Percentiles rank a stretch among this genome's conserved stretches.
Conservation (phyloP, 1,284 basidiomycete species). For the Anthracocystis setariae region DNA sequence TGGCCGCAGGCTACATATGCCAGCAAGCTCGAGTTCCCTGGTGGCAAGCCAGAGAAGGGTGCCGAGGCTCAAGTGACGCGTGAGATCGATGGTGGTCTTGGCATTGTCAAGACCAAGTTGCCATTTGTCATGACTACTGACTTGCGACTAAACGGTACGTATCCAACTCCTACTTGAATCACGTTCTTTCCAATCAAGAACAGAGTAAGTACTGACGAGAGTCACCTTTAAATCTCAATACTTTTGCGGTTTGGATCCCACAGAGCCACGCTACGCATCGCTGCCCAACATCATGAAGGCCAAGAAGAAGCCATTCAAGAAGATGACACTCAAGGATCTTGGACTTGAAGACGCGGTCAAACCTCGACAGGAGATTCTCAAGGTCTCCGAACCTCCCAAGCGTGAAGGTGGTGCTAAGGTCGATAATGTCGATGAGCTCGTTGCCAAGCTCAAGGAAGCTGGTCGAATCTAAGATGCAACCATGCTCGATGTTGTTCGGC, state of each 20-base stretch:
- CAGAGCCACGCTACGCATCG: conserved; percentile 67
- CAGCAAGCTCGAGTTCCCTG: conserved; percentile 80
- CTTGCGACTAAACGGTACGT: conserved; percentile 72
- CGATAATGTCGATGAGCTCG: conserved; percentile 86
- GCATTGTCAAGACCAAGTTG: conserved; percentile 82
- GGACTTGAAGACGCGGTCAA: conserved; percentile 77
- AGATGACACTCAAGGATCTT: conserved; percentile 81
- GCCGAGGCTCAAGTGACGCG: conserved; percentile 81
- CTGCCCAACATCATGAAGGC: conserved; percentile 73
- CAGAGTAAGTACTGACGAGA: background rate
- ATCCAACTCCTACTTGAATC: too few species aligned
- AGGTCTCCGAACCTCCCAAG: conserved; percentile 90
- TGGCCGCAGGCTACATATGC: conserved; percentile 97
- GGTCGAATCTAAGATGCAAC: conserved; percentile 73
- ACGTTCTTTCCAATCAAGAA: too few species aligned
- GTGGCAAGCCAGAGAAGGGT: conserved; percentile 72
- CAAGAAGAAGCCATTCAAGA: conserved; percentile 97
- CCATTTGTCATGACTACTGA: conserved; percentile 94
- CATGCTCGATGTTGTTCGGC: background rate
- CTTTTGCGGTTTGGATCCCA: background rate
- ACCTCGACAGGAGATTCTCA: conserved; percentile 85
- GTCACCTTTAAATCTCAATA: too few species aligned
- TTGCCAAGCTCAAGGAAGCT: conserved; percentile 88
- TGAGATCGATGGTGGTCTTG: conserved; percentile 94
- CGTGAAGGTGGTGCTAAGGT: conserved; percentile 91